Evolutionary conservation across 1,284 basidiomycete genomes (phyloP), one percentile per base, ranked within the genome.

Genomic region (Laetiporus sulphureus): DNA sequence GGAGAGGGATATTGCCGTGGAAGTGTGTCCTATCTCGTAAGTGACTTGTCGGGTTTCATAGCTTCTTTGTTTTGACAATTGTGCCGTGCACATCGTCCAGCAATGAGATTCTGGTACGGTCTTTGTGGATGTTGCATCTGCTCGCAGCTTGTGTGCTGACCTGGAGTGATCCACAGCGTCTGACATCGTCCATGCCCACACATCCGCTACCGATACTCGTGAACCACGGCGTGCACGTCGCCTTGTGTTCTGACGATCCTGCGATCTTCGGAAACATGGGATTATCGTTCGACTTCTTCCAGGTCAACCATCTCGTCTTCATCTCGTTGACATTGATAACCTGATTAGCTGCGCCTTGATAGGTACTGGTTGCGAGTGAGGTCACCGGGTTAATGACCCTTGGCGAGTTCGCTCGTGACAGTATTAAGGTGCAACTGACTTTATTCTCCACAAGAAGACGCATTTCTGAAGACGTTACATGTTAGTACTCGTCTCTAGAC

Each of bases 261-360:
- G 67, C 77, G 1, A 69, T 79, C n/a, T 88, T 89, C 55, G 81
- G 83, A 18, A 84, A 83, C 51, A 80, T 81, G 74, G 83, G 83
- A 0, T 64, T 85, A 10, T 79, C 81, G 0, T 86, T 73, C 53
- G 83, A 85, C 57, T 85, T 75, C 56, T 85, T 72, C 61, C 82
- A 85, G 66, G 80, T 73, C 33, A 22, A 36, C 16, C 18, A 36
- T 20, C 19, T 21, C 12, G 32, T 2, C n/a, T 24, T 33, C 18
- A 30, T 31, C 18, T 11, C 22, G 6, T 12, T 18, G 11, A 23
- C 16, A 8, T 19, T 29, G 8, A 12, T 21, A 8, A n/a, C 24
- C 27, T 5, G 31, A 16, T 44, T 15, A 22, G 21, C 7, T 24
- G 30, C 21, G 36, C 19, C 22, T 11, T 40, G 12, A 30, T 36